phyloP scores from a whole-genome alignment of 768 basidiomycete genomes.

The Termitomyces sp. region DNA sequence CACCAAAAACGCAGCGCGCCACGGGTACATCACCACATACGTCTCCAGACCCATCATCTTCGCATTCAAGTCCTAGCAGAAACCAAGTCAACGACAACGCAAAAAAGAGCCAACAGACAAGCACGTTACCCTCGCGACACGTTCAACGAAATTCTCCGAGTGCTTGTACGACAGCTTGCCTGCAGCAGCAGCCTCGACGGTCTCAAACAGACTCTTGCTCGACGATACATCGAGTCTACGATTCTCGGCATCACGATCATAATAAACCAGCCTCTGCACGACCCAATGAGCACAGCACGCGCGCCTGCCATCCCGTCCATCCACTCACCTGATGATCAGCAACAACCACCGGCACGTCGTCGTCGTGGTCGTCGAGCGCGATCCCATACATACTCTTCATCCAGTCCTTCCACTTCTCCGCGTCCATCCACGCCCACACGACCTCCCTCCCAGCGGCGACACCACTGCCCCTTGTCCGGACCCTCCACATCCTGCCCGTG shows the following conservation, averaged over 20 bases:
- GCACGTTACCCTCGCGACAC: conserved; percentile 49
- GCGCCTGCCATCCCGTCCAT: too few relatives aligned
- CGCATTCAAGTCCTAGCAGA: conserved; percentile 32
- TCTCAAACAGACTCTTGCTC: conserved; percentile 49
- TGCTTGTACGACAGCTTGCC: conserved; percentile 47
- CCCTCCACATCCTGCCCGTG: conserved; percentile 57
- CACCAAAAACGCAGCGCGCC: conserved; percentile 26
- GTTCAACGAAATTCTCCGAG: conserved; percentile 68
- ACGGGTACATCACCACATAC: conserved; percentile 30
- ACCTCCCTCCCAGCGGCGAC: conserved; percentile 47
- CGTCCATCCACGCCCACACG: conserved; percentile 89
- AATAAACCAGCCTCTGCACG: conserved; percentile 66
- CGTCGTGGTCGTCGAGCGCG: conserved; percentile 18
- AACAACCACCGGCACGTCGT: conserved; percentile 54
- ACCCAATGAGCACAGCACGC: background rate
- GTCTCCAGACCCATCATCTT: conserved; percentile 31
- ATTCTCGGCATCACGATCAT: conserved; percentile 57
- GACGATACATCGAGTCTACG: conserved; percentile 50
- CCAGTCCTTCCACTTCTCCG: conserved; percentile 79
- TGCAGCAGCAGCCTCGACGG: conserved; percentile 59
- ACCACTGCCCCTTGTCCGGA: conserved; percentile 33
- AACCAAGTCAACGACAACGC: background rate
- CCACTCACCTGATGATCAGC: conserved; percentile 70
- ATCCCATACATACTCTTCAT: conserved; percentile 89
- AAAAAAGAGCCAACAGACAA: background rate